A percentile compares a stretch with the other conserved stretches of the same genome.
Evolutionary conservation across 2,329 filamentous ascomycete genomes (phyloP).

Genomic region (Fusarium incarnatum): DNA sequence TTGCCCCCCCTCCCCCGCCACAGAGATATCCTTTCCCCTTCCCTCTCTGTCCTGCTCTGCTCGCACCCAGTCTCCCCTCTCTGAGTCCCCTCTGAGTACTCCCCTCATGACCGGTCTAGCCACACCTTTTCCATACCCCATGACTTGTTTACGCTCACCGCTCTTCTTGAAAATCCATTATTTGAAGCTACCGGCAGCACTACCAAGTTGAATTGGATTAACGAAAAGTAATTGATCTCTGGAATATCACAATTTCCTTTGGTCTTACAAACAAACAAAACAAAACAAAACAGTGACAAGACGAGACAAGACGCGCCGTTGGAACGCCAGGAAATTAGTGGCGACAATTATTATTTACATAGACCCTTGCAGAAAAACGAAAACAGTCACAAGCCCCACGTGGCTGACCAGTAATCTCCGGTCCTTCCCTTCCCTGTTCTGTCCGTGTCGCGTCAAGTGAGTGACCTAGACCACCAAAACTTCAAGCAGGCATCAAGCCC

Average conservation of each 20-base stretch:
- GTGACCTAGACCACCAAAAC: constrained; percentile 13
- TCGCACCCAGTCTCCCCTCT: too few relatives aligned
- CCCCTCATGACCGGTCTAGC: constrained; percentile 19
- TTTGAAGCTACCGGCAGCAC: constrained; percentile 12
- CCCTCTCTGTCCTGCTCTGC: neutral
- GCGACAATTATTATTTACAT: constrained; percentile 29
- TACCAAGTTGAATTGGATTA: constrained; percentile 14
- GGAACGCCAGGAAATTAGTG: constrained; percentile 32
- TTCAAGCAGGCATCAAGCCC: constrained; percentile 27
- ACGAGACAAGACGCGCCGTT: constrained; percentile 6
- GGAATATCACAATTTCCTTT: constrained; percentile 14
- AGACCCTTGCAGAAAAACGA: constrained; percentile 22
- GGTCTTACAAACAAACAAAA: neutral
- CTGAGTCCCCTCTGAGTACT: too few relatives aligned
- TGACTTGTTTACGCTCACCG: constrained; percentile 28
- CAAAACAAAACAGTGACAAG: neutral
- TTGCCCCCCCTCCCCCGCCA: neutral
- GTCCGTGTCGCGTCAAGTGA: constrained; percentile 21
- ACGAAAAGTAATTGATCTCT: neutral
- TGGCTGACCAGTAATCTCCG: constrained; percentile 30
- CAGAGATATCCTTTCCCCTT: neutral
- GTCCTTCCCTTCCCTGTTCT: neutral
- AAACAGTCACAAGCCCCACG: constrained; percentile 17
- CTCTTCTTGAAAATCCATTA: constrained; percentile 15
- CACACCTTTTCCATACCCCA: constrained; percentile 18